phyloP scores from a whole-genome alignment of 768 basidiomycete genomes.

The Heimioporus sp. region DNA sequence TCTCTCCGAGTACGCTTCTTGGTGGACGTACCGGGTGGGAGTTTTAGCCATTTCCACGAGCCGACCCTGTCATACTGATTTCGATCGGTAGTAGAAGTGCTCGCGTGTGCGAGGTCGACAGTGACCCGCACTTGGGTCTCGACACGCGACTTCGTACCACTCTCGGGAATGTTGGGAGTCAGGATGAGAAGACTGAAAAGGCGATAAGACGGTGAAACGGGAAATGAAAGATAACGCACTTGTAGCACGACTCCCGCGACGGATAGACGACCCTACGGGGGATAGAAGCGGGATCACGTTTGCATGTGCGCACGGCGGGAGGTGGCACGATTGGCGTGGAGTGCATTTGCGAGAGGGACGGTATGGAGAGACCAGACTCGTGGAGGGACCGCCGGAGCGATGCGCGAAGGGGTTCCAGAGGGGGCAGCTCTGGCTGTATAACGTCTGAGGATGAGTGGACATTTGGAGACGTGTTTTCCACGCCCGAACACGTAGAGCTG shows the following conservation, averaged over 20 bases:
- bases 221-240: constrained; percentile 44
- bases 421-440: constrained; percentile 35
- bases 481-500: constrained; percentile 19
- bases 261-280: constrained; percentile 67
- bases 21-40: constrained; percentile 80
- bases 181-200: constrained; percentile 68
- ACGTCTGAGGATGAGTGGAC: constrained; percentile 22
- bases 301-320: constrained; percentile 57
- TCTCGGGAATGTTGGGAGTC: constrained; percentile 78
- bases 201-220: constrained; percentile 14
- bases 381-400: constrained; percentile 28
- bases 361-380: constrained; percentile 32
- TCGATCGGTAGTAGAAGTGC: constrained; percentile 55
- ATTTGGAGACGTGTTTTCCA: constrained; percentile 16
- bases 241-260: constrained; percentile 72
- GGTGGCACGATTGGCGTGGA: constrained; percentile 67
- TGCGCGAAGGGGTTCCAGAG: constrained; percentile 31
- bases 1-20: constrained; percentile 84
- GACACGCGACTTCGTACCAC: constrained; percentile 89
- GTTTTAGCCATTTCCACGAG: constrained; percentile 85
- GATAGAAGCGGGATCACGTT: constrained; percentile 45
- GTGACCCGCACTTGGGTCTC: constrained; percentile 91
- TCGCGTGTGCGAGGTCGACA: constrained; percentile 72
- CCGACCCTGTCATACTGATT: constrained; percentile 76
- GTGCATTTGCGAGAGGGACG: constrained; percentile 39